Percentiles rank a stretch among this genome's conserved stretches.
These are phyloP conservation scores for Flueggea neowawraea DNA, from an alignment of 441 rosid species.

Conservation along the genomic window DNA sequence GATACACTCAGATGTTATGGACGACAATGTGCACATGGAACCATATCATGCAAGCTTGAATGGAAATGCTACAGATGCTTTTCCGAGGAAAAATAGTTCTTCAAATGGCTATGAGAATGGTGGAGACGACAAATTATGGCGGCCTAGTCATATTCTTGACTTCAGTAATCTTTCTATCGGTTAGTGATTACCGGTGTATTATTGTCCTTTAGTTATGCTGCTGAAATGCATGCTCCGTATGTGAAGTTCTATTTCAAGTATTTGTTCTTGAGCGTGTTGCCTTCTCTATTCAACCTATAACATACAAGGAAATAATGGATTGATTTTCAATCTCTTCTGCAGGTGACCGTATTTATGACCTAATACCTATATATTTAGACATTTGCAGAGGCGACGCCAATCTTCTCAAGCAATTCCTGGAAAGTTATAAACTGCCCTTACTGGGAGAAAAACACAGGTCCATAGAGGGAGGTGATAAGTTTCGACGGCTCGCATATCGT, in stretches of 20 bases:
- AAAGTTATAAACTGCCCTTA: slow-evolving; percentile 74
- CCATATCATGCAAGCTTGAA: slow-evolving; percentile 23
- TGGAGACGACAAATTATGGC: slow-evolving; percentile 50
- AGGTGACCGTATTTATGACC: slow-evolving; percentile 86
- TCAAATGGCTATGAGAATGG: slow-evolving; percentile 24
- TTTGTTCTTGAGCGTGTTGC: too few species aligned
- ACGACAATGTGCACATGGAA: slow-evolving; percentile 89
- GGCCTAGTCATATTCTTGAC: slow-evolving; percentile 75
- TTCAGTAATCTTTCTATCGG: slow-evolving; percentile 82
- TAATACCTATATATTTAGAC: slow-evolving; percentile 85
- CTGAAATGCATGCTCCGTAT: neutral
- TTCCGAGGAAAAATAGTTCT: slow-evolving; percentile 17
- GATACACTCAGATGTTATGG: slow-evolving; percentile 96
- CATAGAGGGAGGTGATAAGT: slow-evolving; percentile 32
- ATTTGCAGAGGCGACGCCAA: slow-evolving; percentile 73
- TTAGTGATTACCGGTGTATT: slow-evolving; percentile 18
- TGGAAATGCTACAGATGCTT: slow-evolving; percentile 20
- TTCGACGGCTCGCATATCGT: slow-evolving; percentile 64
- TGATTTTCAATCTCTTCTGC: slow-evolving; percentile 28
- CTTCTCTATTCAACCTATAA: too few species aligned
- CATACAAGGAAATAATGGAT: neutral
- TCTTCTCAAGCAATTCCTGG: slow-evolving; percentile 65
- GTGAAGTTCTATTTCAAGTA: too few species aligned
- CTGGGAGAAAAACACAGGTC: slow-evolving; percentile 28
- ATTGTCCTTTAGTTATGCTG: neutral